phyloP scores from a whole-genome alignment of 1,284 basidiomycete genomes.

The Cutaneotrichosporon cyanovorans region DNA sequence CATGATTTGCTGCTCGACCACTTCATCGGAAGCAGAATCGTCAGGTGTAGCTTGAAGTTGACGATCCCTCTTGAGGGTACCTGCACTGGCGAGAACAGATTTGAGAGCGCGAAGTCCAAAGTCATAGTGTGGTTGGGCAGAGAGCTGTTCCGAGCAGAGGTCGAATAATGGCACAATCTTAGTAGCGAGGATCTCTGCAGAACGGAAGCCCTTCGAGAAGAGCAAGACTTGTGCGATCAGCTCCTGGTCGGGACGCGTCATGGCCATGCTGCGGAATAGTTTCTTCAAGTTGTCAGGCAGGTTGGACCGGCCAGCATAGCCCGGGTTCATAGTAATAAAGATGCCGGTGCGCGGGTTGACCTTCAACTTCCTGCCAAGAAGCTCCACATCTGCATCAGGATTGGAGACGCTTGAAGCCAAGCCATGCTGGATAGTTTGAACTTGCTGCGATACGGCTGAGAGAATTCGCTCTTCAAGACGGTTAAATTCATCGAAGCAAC shows the following conservation, averaged over 20 bases:
- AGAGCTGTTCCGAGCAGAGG: conserved; percentile 92
- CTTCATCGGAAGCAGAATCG: conserved; percentile 53
- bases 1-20: conserved; percentile 87
- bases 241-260: conserved; percentile 96
- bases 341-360: conserved; percentile 95
- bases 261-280: conserved; percentile 71
- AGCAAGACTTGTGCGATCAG: conserved; percentile 99
- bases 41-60: conserved; percentile 45
- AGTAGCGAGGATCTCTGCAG: conserved; percentile 87
- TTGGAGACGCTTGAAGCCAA: conserved; percentile 70
- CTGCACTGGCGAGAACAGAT: conserved; percentile 90
- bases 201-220: conserved; percentile 98
- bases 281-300: conserved; percentile 87
- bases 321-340: conserved; percentile 96
- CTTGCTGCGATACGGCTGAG: conserved; percentile 97
- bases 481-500: conserved; percentile 97
- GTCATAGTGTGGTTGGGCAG: conserved; percentile 96
- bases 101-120: conserved; percentile 97
- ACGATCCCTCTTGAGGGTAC: conserved; percentile 91
- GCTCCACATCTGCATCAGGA: conserved; percentile 80
- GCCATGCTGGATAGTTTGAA: conserved; percentile 97
- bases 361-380: conserved; percentile 90
- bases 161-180: conserved; percentile 99
- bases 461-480: conserved; percentile 96
- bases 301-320: conserved; percentile 92